Evolutionary conservation across 306 rosid genomes (phyloP).

Genomic region (Senna tora): DNA sequence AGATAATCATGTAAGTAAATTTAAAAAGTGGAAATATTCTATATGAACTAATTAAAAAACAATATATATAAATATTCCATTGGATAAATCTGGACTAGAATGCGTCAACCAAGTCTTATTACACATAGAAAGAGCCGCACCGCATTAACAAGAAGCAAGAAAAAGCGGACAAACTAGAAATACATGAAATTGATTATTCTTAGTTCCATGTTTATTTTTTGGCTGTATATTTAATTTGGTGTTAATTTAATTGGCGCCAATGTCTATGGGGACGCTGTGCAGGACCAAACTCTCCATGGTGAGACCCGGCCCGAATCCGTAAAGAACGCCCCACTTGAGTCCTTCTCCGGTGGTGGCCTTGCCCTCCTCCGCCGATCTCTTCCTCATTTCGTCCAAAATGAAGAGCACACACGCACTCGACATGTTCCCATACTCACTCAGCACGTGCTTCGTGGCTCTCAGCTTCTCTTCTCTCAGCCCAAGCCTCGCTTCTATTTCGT

Average conservation of each 20-base stretch:
- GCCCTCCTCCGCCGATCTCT: constrained; percentile 36
- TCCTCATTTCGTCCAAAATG: constrained; percentile 49
- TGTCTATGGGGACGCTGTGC: constrained; percentile 27
- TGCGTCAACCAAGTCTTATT: too few species aligned
- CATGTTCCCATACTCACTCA: constrained; percentile 51
- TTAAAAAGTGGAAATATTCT: too few species aligned
- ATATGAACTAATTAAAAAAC: too few species aligned
- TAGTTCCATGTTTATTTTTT: too few species aligned
- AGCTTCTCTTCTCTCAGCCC: constrained; percentile 41
- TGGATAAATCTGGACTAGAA: too few species aligned
- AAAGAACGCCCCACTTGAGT: constrained; percentile 40
- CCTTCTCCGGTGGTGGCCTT: constrained; percentile 45
- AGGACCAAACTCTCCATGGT: constrained; percentile 39
- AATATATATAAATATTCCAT: too few species aligned
- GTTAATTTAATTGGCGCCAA: neutral
- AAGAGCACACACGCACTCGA: constrained; percentile 38
- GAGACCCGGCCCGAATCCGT: constrained; percentile 41
- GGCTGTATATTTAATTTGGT: too few species aligned
- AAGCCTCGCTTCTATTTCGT: constrained; percentile 22
- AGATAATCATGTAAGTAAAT: too few species aligned
- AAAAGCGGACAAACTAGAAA: too few species aligned
- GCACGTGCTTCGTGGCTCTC: constrained; percentile 38
- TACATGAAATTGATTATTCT: too few species aligned
- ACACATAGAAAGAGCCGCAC: too few species aligned
- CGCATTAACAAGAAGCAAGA: too few species aligned